These are phyloP conservation scores for Globisporangium paroecandrum DNA, from an alignment of 352 stramenopile species.

Conservation along the genomic window DNA sequence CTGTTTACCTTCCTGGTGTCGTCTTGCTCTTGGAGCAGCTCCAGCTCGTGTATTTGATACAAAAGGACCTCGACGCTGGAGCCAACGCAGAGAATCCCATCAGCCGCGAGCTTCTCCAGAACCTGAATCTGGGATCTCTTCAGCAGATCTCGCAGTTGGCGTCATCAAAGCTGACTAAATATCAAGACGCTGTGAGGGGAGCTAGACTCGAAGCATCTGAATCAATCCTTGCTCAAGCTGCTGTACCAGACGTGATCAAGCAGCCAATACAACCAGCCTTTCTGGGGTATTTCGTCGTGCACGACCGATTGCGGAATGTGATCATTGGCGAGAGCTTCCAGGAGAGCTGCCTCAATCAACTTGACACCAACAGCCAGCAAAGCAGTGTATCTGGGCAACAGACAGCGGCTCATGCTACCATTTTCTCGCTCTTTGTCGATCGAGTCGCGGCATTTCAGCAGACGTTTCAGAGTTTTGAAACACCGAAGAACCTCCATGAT, in stretches of 20 bases:
- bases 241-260: neutral
- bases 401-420: neutral
- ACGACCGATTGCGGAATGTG: constrained; percentile 41
- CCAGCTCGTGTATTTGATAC: constrained; percentile 34
- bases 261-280: constrained; percentile 12
- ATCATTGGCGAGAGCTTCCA: constrained; percentile 25
- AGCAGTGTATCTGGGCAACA: neutral
- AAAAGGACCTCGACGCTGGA: constrained; percentile 21
- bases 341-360: neutral
- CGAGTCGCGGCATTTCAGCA: constrained; percentile 29
- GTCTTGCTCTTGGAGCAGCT: constrained; percentile 23
- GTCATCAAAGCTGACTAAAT: neutral
- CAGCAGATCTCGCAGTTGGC: constrained; percentile 2
- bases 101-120: neutral
- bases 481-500: neutral
- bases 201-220: neutral
- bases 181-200: neutral
- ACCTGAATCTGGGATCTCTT: neutral
- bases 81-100: neutral
- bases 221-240: neutral
- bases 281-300: constrained; percentile 32
- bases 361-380: neutral
- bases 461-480: constrained; percentile 7
- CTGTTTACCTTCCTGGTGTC: neutral
- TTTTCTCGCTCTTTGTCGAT: constrained; percentile 31